Base-by-base conservation (phyloP, 352 stramenopile species). In the Thalassiosira hispida region DNA sequence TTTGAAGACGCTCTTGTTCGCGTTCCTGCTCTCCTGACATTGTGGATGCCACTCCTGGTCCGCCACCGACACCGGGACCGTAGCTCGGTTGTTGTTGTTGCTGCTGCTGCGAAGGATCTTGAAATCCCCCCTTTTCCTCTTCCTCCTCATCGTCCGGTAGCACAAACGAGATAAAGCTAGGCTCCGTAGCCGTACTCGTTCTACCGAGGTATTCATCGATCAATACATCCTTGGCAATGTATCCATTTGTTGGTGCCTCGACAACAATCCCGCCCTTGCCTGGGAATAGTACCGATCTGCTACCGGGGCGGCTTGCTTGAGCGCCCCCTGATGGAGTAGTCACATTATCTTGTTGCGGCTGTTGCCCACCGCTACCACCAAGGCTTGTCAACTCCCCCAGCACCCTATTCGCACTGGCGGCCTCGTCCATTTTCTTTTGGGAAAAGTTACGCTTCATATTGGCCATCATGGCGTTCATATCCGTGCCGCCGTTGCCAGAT, bases 251-350 rank as follows among this genome's bases (percentile, higher is more conserved):
- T 29, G 51, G 49, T 27, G 65, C 60, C 33, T 78, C 70, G 20
- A 78, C 70, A 14, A 78, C 60, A 31, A 78, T 72, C n/a, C 70
- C 70, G n/a, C 70, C 70, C 49, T 78, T 78, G 18, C 70, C 70
- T 20, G 70, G 70, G 40, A 72, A 72, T 5, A 78, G 38, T n/a
- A 79, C 35, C n/a, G 22, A 33, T 20, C 22, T 8, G 12, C 65
- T 35, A 12, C 53, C 20, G 16, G 7, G 7, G 14, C 38, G 7
- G 14, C 38, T 46, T 7, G 7, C 38, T 46, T 14, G 7, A 46
- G 7, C 14, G 14, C 38, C 38, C 14, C 38, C 14, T n/a, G n/a
- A n/a, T n/a, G n/a, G n/a, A n/a, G n/a, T n/a, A n/a, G n/a, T n/a
- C n/a, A n/a, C n/a, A n/a, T n/a, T n/a, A n/a, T n/a, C 12, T 4